Evolutionary conservation across 208 protist species (phyloP).

Genomic region (Trypanosoma melophagium): DNA sequence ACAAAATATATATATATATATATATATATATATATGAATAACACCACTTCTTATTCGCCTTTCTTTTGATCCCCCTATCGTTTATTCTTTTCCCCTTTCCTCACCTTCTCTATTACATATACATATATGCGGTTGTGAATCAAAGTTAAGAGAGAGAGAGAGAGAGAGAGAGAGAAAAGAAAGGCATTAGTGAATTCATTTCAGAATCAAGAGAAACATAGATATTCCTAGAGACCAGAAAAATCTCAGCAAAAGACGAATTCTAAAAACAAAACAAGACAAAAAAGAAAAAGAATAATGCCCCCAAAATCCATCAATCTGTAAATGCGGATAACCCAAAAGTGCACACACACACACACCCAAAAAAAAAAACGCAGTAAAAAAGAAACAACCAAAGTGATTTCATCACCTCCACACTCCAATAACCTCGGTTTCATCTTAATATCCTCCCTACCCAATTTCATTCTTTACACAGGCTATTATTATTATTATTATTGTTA

Average conservation of each 20-base stretch:
- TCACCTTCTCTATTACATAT: too few species aligned
- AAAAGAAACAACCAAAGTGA: too few species aligned
- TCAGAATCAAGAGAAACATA: background rate
- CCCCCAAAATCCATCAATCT: background rate
- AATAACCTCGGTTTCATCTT: too few species aligned
- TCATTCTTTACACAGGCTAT: too few species aligned
- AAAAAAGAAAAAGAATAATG: background rate
- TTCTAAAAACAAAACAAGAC: background rate
- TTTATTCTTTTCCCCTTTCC: background rate
- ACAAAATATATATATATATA: constrained; percentile 1
- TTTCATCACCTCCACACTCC: too few species aligned
- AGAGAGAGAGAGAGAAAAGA: background rate
- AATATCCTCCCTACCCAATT: too few species aligned
- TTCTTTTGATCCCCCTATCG: background rate
- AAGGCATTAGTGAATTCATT: background rate
- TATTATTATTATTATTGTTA: too few species aligned
- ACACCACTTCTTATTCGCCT: background rate
- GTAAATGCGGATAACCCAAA: too few species aligned
- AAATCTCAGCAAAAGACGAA: background rate
- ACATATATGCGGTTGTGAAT: too few species aligned
- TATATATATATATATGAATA: constrained; percentile 1
- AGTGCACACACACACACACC: background rate
- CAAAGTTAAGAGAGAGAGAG: background rate
- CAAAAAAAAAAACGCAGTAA: constrained; percentile 26
- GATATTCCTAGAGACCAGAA: background rate